A percentile compares a stretch with the other conserved stretches of the same genome.
Evolutionary conservation across 1,284 basidiomycete genomes (phyloP).

Genomic region (Ceratobasidium sp.): DNA sequence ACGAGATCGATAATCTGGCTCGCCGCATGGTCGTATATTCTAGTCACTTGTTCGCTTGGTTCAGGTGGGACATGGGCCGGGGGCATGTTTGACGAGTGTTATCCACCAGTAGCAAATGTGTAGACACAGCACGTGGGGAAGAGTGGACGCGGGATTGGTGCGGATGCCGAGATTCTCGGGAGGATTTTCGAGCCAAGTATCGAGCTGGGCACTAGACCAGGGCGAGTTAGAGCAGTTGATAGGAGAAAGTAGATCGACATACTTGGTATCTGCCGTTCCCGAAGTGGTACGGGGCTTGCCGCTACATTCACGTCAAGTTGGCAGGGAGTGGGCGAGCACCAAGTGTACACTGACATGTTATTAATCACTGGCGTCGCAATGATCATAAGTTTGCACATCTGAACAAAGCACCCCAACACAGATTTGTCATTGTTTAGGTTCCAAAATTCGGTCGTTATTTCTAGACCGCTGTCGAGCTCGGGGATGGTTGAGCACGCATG

Average conservation of each 20-base stretch:
- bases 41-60: conserved; percentile 49
- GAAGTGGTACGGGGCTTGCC: background rate
- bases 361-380: conserved; percentile 65
- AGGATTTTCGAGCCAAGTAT: conserved; percentile 64
- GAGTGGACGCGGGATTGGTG: conserved; percentile 56
- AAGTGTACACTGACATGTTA: conserved; percentile 58
- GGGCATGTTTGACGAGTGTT: conserved; percentile 55
- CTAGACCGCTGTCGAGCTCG: too few species aligned
- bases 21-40: conserved; percentile 67
- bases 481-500: too few species aligned
- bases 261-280: background rate
- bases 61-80: background rate
- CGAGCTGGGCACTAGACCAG: conserved; percentile 59
- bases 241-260: background rate
- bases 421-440: too few species aligned
- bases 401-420: conserved; percentile 54
- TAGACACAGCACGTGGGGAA: conserved; percentile 67
- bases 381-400: conserved; percentile 60
- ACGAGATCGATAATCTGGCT: conserved; percentile 67
- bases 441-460: too few species aligned
- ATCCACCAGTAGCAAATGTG: conserved; percentile 70
- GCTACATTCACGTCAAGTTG: background rate
- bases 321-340: background rate
- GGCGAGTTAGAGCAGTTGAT: background rate
- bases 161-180: conserved; percentile 57